These are phyloP conservation scores for Exophiala viscosa DNA, from an alignment of 2,329 filamentous ascomycete genomes.

Conservation along the genomic window DNA sequence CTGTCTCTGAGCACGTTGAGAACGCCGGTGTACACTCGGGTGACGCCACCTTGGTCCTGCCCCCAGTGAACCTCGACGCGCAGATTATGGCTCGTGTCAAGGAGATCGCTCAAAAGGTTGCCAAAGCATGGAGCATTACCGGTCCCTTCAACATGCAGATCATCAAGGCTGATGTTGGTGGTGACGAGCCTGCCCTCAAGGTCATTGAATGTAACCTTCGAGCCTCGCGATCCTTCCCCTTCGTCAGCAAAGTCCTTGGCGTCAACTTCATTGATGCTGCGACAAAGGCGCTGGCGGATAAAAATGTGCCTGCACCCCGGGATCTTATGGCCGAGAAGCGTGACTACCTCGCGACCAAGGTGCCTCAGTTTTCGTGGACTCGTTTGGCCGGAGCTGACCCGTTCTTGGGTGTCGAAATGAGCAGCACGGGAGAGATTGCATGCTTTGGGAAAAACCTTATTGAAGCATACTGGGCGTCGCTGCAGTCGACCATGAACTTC, in stretches of 20 bases:
- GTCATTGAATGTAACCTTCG: constrained; percentile 98
- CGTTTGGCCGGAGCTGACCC: constrained; percentile 94
- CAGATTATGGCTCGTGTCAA: constrained; percentile 80
- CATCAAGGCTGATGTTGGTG: constrained; percentile 71
- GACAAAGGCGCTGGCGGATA: constrained; percentile 83
- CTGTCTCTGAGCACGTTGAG: constrained; percentile 92
- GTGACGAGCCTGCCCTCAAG: constrained; percentile 74
- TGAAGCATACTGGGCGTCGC: constrained; percentile 94
- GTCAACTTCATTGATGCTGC: constrained; percentile 96
- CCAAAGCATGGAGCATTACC: constrained; percentile 93
- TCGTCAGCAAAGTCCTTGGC: constrained; percentile 94
- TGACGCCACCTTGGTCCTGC: constrained; percentile 90
- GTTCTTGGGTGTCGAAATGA: constrained; percentile 97
- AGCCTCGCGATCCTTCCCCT: constrained; percentile 95
- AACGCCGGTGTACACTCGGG: constrained; percentile 97
- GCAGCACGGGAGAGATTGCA: constrained; percentile 94
- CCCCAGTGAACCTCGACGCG: constrained; percentile 74
- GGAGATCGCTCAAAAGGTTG: constrained; percentile 93
- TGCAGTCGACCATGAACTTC: constrained; percentile 99
- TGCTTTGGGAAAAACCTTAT: constrained; percentile 96
- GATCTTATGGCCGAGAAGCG: constrained; percentile 88
- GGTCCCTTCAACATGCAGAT: constrained; percentile 99
- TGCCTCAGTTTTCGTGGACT: constrained; percentile 98
- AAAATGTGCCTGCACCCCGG: constrained; percentile 75
- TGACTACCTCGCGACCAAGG: constrained; percentile 93